Evolutionary conservation across 2,329 filamentous ascomycete genomes (phyloP).

Genomic region (Colletotrichum musae): DNA sequence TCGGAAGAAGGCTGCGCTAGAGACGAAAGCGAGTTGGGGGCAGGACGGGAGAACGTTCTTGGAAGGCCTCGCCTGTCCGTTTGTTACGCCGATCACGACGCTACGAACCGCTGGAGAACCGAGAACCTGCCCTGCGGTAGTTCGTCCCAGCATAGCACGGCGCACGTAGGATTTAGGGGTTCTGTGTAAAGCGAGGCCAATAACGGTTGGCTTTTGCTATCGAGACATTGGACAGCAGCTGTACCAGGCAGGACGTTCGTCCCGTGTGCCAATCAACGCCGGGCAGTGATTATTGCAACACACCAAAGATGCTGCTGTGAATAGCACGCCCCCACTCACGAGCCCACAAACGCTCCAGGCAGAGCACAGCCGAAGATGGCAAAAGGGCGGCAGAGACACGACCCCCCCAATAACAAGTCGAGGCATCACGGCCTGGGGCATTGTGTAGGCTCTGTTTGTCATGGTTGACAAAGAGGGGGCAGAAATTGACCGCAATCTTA

Average conservation of each 20-base stretch:
- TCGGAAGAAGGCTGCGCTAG: conserved; percentile 3
- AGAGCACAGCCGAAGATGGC: background rate
- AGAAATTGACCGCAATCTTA: conserved; percentile 2
- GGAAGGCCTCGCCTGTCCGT: conserved; percentile 20
- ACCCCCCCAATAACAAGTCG: background rate
- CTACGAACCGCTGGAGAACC: conserved; percentile 15
- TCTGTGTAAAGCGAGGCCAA: conserved; percentile 9
- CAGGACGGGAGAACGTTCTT: conserved; percentile 2
- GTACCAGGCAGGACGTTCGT: conserved; percentile 9
- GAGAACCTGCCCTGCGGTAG: conserved; percentile 23
- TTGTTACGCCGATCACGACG: conserved; percentile 20
- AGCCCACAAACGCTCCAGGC: background rate
- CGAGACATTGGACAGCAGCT: conserved; percentile 4
- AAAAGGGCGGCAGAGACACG: background rate
- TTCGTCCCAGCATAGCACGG: conserved; percentile 21
- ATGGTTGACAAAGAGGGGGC: conserved; percentile 14
- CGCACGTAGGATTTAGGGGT: background rate
- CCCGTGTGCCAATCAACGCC: background rate
- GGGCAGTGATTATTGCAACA: background rate
- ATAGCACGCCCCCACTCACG: background rate
- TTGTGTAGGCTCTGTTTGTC: conserved; percentile 7
- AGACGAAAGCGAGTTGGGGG: background rate
- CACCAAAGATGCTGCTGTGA: background rate
- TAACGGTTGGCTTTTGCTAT: conserved; percentile 10
- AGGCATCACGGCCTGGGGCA: background rate